Evolutionary conservation across 257 asterid species (phyloP), one percentile per base, ranked within the genome.

Genomic region (Ilex asprella): DNA sequence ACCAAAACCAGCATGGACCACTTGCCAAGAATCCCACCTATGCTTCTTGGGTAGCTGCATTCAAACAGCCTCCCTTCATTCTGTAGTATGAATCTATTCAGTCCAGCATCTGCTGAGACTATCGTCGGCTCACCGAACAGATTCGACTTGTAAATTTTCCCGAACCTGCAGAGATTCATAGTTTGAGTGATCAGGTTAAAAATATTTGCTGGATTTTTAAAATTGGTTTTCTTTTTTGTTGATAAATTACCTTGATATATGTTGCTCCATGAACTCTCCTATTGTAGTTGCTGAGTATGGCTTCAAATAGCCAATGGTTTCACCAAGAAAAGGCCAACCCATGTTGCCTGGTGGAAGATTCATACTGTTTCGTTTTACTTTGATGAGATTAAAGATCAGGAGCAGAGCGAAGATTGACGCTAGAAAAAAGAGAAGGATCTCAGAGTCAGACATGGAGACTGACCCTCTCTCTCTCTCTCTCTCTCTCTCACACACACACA

Each of bases 281-380:
- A 81, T 62, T 0, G 94, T 79, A 44, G 85, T 78, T 56, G 96
- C 96, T 13, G 84, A 72, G 57, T 87, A 82, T 3, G 98, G 98
- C 70, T 74, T 84, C 77, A 91, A 71, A 64, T 91, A 91, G 30
- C 75, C 81, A 31, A 87, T 71, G 31, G 94, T 91, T 72, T 88
- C 96, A n/a, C 98, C 98, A 63, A 91, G 76, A 46, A 91, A 86
- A 69, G 98, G 96, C 98, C 93, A 91, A 2, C 96, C 98, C 95
- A 82, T 84, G 75, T 60, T 84, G n/a, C 98, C 98, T 30, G 94
- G 96, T 10, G 98, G 98, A 49, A 91, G 96, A 71, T 88, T 78
- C 12, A 66, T 55, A n/a, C 60, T 12, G 29, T 76, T 73, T 54
- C 68, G 75, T 44, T 73, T 81, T 72, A 76, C 66, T 72, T 68